Evolutionary conservation across 257 asterid species (phyloP).

Genomic region (Salvia rosmarinus): DNA sequence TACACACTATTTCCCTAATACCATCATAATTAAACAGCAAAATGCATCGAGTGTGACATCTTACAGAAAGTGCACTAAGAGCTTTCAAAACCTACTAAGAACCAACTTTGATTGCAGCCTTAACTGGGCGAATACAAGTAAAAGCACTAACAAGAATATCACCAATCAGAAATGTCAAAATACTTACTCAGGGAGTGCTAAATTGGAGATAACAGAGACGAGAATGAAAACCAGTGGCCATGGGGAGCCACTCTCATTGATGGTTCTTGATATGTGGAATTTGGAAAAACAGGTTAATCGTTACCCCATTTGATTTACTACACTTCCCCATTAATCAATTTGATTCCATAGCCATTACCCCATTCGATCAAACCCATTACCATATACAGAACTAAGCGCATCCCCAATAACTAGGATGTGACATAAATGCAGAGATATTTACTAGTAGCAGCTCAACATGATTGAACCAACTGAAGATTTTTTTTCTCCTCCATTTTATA

Average conservation of each 20-base stretch:
- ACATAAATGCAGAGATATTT: conserved; percentile 11
- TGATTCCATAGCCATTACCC: background rate
- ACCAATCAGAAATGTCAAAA: background rate
- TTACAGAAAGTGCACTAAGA: background rate
- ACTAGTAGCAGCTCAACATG: conserved; percentile 1
- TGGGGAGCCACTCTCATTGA: background rate
- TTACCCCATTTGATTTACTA: background rate
- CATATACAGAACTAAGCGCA: background rate
- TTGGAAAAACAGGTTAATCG: background rate
- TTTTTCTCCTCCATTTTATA: conserved; percentile 20
- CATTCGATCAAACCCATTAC: background rate
- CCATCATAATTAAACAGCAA: conserved; percentile 16
- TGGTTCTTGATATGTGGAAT: background rate
- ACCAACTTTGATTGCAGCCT: conserved; percentile 2
- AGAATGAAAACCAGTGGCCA: background rate
- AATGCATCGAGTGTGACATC: background rate
- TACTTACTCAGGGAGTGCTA: background rate
- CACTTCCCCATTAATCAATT: background rate
- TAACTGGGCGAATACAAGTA: background rate
- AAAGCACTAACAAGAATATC: background rate
- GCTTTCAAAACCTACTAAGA: conserved; percentile 15
- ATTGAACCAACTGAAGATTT: conserved; percentile 31
- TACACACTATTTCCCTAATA: background rate
- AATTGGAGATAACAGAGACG: background rate
- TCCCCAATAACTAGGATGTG: conserved; percentile 1